Conservation (phyloP, 208 protist genomes). For the Trichomonas vaginalis region DNA sequence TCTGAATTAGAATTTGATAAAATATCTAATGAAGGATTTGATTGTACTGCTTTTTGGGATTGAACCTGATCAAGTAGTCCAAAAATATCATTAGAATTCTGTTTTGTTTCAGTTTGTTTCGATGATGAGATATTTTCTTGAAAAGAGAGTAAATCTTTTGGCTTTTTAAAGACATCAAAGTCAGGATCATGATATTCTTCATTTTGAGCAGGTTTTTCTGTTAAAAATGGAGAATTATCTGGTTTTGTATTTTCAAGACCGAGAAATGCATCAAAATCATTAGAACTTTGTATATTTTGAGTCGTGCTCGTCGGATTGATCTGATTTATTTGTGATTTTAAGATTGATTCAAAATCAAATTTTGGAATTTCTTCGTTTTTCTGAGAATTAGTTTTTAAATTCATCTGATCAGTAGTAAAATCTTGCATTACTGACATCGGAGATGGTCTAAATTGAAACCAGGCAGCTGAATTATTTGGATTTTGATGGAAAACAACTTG, state of each 20-base stretch:
- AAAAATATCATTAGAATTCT: not conserved
- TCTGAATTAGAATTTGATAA: not conserved
- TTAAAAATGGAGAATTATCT: too few species aligned
- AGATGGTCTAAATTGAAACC: not conserved
- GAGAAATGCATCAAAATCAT: not conserved
- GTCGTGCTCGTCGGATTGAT: too few species aligned
- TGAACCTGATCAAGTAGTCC: not conserved
- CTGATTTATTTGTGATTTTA: too few species aligned
- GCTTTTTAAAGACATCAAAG: not conserved
- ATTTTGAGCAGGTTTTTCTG: too few species aligned
- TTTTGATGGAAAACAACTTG: not conserved
- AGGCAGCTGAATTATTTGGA: not conserved
- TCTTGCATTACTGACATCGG: not conserved
- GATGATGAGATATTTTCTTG: not conserved
- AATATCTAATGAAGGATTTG: not conserved
- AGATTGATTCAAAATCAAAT: too few species aligned
- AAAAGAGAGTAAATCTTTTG: not conserved
- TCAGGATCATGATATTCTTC: not conserved
- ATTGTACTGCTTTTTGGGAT: not conserved
- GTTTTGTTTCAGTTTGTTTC: not conserved
- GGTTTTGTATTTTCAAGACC: not conserved
- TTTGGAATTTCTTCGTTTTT: too few species aligned
- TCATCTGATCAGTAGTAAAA: not conserved
- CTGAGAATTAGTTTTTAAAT: too few species aligned
- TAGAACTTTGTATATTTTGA: not conserved